Percentiles rank a stretch among this genome's conserved stretches.
Evolutionary conservation across 345 rosid species (phyloP).

Genomic region (Bruguiera parviflora): DNA sequence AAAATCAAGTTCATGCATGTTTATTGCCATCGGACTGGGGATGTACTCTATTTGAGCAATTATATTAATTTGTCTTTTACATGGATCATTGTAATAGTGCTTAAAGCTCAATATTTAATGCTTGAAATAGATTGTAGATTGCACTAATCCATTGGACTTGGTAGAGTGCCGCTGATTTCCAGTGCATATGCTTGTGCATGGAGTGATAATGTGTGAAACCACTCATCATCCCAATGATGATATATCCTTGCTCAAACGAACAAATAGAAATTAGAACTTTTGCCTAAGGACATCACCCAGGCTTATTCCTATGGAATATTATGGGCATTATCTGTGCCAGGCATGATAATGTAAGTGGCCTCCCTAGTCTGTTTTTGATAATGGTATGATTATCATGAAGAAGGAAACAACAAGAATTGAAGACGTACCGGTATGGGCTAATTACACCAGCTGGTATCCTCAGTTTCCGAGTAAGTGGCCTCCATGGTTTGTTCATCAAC

Average conservation of each 20-base stretch:
- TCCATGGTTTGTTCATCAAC: constrained; percentile 88
- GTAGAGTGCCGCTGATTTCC: background rate
- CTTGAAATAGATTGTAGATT: no score
- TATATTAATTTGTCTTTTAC: no score
- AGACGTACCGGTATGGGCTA: constrained; percentile 81
- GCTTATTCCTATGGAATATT: no score
- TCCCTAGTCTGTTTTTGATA: background rate
- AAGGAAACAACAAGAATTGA: background rate
- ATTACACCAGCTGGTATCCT: constrained; percentile 90
- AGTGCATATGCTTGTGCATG: background rate
- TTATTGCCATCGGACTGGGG: no score
- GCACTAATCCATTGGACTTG: no score
- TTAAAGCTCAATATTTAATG: no score
- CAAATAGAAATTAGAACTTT: background rate
- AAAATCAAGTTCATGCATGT: no score
- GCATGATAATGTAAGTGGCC: no score
- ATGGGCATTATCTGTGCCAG: no score
- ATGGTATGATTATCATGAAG: background rate
- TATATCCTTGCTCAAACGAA: background rate
- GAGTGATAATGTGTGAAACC: background rate
- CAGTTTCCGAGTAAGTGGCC: constrained; percentile 88
- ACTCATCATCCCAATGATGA: background rate
- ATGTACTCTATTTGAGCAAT: no score
- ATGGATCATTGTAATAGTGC: no score
- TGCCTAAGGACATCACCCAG: no score